Base-by-base conservation (phyloP, 2,329 filamentous ascomycete species). In the Nigrograna mackinnonii region DNA sequence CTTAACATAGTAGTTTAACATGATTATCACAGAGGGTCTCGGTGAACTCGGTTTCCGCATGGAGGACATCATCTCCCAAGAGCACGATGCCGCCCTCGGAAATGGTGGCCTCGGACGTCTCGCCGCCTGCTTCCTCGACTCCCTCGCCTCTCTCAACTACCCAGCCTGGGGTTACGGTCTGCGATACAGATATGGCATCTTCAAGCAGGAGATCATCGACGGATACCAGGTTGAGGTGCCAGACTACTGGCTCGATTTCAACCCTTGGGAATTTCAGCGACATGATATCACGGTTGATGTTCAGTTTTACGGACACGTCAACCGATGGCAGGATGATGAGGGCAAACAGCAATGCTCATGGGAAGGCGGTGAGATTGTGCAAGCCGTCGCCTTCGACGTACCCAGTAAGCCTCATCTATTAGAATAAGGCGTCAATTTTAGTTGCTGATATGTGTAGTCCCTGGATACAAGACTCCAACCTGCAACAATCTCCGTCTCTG, bases 211-310 rank as follows among this genome's bases (percentile, higher is more conserved):
- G 75, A 97, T 99, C 59, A 85, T 96, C 46, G 88, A 97, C 62
- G 94, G 94, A 44, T 99, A 96, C 68, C 94, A 99, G 71, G 91
- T 99, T 52, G 94, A 99, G 66, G 88, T 97, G 45, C 94, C 94
- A 16, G 94, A 99, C 69, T 97, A 99, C 74, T 99, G 94, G 94
- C 83, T 99, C 40, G 94, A 97, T 68, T 96, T 97, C 72, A 99
- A 99, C 71, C 94, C 94, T 1, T 99, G 94, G 94, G 94, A 99
- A 68, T 99, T 97, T 62, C 91, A 91, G 31, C 82, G 94, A 54
- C 90, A 96, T 68, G 94, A 99, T 66, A 88, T 99, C 48, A 91
- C 87, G 2, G 91, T 99, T 18, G 89, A 97, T 71, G 90, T 99
- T 46, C 91, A 97, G 78, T 99, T 99, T 76, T 96, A 92, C 58